phyloP scores from a whole-genome alignment of 768 basidiomycete species.

The Panaeolus papilionaceus region DNA sequence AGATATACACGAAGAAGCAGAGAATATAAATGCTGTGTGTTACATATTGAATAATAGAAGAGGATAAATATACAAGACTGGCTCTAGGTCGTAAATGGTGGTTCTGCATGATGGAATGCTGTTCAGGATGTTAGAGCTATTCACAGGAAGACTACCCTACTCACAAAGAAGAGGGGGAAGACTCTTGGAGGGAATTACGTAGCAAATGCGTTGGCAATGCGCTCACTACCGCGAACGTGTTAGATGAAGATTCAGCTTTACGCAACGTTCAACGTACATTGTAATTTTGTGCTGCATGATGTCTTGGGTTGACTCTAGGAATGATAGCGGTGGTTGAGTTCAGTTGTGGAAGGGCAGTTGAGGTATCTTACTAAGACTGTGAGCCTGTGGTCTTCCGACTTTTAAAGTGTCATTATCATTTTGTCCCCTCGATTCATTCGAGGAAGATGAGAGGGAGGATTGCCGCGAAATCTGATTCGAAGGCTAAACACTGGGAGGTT shows the following conservation, averaged over 20 bases:
- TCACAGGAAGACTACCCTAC: neutral
- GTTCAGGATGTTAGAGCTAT: neutral
- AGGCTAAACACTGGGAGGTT: neutral
- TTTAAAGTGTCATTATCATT: neutral
- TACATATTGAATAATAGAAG: neutral
- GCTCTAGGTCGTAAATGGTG: neutral
- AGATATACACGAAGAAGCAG: neutral
- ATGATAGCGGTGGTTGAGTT: neutral
- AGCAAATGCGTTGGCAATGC: constrained; percentile 41
- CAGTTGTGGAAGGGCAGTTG: neutral
- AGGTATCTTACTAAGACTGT: neutral
- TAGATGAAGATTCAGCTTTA: neutral
- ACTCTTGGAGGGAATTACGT: constrained; percentile 15
- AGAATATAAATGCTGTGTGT: neutral
- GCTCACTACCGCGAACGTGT: constrained; percentile 29
- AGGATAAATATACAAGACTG: neutral
- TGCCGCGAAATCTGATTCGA: neutral
- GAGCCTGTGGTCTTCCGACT: neutral
- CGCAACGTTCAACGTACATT: constrained; percentile 28
- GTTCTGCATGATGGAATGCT: constrained; percentile 10
- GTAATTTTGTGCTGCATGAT: constrained; percentile 39
- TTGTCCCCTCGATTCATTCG: constrained; percentile 1
- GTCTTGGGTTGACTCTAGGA: constrained; percentile 26
- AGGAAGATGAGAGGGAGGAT: neutral
- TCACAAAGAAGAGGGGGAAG: neutral